Base-by-base conservation (phyloP, 2,329 filamentous ascomycete species). In the Thielaviopsis euricoi region DNA sequence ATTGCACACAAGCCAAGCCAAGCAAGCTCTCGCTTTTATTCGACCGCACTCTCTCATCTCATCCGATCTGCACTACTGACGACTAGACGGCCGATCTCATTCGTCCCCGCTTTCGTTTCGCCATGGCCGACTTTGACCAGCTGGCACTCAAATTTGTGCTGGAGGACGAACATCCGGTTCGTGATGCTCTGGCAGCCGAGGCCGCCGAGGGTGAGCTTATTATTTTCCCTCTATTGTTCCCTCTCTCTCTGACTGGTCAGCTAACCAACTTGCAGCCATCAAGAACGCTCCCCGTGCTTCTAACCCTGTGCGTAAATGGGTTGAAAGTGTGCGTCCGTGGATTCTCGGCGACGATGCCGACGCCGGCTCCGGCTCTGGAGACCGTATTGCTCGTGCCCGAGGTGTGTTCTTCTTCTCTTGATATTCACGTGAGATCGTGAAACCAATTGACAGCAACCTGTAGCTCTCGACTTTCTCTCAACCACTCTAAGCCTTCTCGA, bases 391-490 rank as follows among this genome's bases (percentile, higher is more conserved):
- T 2, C 71, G 78, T 53, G 74, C 78, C 15, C 79, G 77, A 64
- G 75, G 75, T 76, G 62, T n/a, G 26, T 59, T 58, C n/a, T 19
- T 43, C 29, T 17, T 23, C 1, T 43, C 4, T 6, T 26, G 22
- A 17, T n/a, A 12, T 50, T 26, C n/a, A n/a, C n/a, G n/a, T n/a
- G n/a, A n/a, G 19, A 40, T 29, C 21, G 51, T 62, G 26, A 40
- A 53, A 19, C 9, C 40, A 13, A 19, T 55, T 64, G 49, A 64
- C 55, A 17, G 25, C 51, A 53, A 26, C 21, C 29, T 25, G 19
- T 37, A 78, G 79, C 79, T 6, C 65, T 82, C 53, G 73, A 76
- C n/a, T 82, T 81, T 61, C 68, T 82, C 26, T 76, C 79, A 1
- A 68, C 69, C 22, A 81, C 79, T 0, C 67, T 82, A 15, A 69